These are phyloP conservation scores for Diaporthe longicolla DNA, from an alignment of 2,329 filamentous ascomycete genomes.

Conservation along the genomic window DNA sequence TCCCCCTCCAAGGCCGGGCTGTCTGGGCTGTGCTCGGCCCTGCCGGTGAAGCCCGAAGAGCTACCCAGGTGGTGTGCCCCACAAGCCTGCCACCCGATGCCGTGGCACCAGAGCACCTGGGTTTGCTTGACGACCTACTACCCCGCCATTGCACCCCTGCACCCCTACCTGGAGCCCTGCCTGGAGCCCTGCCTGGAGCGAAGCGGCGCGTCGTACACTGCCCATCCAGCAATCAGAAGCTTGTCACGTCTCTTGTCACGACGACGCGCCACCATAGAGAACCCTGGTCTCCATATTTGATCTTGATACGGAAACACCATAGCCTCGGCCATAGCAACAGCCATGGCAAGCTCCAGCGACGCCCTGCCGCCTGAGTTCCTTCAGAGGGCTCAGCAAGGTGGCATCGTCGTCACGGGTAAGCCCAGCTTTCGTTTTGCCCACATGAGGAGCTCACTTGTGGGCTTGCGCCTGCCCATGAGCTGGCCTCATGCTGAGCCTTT, in stretches of 20 bases:
- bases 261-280: neutral
- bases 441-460: neutral
- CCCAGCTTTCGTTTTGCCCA: neutral
- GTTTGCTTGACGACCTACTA: neutral
- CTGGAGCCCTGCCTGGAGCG: constrained; percentile 16
- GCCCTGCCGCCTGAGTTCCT: constrained; percentile 60
- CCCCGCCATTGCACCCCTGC: constrained; percentile 34
- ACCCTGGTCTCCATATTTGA: neutral
- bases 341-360: constrained; percentile 55
- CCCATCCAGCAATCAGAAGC: constrained; percentile 8
- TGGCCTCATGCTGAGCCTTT: neutral
- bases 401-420: constrained; percentile 64
- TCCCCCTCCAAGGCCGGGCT: constrained; percentile 12
- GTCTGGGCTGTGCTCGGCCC: constrained; percentile 20
- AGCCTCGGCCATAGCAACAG: constrained; percentile 12
- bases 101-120: constrained; percentile 5
- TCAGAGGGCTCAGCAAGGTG: constrained; percentile 61
- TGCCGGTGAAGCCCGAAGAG: constrained; percentile 27
- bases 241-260: constrained; percentile 25
- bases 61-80: constrained; percentile 2
- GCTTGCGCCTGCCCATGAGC: neutral
- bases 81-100: neutral
- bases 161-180: constrained; percentile 28
- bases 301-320: constrained; percentile 2
- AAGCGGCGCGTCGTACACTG: constrained; percentile 14